Percentiles rank a stretch among this genome's conserved stretches.
Evolutionary conservation across 306 rosid genomes (phyloP).

Genomic region (Ochetophila trinervis): DNA sequence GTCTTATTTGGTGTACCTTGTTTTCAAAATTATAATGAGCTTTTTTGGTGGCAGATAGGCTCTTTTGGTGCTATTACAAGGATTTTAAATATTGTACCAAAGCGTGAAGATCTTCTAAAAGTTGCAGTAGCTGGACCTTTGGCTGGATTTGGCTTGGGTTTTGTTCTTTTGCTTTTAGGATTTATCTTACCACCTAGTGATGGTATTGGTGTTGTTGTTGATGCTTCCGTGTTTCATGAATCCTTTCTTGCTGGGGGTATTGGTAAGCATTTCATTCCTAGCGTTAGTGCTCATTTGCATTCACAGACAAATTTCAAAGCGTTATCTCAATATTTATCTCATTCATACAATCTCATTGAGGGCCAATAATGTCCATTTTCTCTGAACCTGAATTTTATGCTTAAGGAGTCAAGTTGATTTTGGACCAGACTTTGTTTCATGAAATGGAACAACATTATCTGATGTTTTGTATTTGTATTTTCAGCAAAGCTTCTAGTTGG

Average conservation of each 20-base stretch:
- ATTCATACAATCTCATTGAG: too few relatives aligned
- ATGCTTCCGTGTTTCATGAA: constrained; percentile 93
- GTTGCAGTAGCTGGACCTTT: constrained; percentile 93
- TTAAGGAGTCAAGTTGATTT: not conserved
- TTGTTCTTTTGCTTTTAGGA: constrained; percentile 78
- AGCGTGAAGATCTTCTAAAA: constrained; percentile 91
- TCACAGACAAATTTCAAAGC: not conserved
- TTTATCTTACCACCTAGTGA: constrained; percentile 85
- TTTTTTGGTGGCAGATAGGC: constrained; percentile 97
- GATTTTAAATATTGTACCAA: constrained; percentile 78
- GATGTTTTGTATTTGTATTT: constrained; percentile 18
- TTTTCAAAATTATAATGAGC: constrained; percentile 42
- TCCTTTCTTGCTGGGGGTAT: constrained; percentile 91
- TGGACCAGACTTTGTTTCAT: constrained; percentile 6
- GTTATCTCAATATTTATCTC: too few relatives aligned
- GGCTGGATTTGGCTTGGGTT: constrained; percentile 83
- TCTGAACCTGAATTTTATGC: too few relatives aligned
- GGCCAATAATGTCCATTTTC: too few relatives aligned
- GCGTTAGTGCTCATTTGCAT: not conserved
- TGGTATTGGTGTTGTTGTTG: constrained; percentile 78
- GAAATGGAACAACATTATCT: constrained; percentile 13
- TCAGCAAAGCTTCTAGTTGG: constrained; percentile 92
- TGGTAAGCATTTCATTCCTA: constrained; percentile 50
- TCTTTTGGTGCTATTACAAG: constrained; percentile 95
- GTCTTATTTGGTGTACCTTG: constrained; percentile 3